phyloP scores from a whole-genome alignment of 2,329 filamentous ascomycete species.

The Thelonectria discophora region DNA sequence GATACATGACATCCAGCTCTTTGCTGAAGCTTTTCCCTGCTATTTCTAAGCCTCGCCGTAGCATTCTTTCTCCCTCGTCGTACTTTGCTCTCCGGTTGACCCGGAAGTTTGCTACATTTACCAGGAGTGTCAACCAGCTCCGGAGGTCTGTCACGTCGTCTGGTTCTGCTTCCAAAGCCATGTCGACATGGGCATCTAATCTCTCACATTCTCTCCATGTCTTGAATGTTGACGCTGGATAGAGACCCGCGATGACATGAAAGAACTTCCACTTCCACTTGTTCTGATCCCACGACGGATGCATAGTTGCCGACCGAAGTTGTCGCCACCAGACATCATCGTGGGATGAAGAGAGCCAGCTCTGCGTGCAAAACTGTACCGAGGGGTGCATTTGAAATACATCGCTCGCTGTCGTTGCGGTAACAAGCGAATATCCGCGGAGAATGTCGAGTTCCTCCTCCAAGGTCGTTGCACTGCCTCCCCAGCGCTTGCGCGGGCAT shows the following conservation, averaged over 20 bases:
- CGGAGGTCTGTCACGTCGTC: background rate
- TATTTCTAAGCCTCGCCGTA: background rate
- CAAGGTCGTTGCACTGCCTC: background rate
- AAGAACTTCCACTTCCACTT: conserved; percentile 9
- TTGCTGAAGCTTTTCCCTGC: background rate
- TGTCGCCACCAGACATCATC: conserved; percentile 11
- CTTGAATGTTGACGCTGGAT: conserved; percentile 1
- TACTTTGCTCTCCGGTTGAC: background rate
- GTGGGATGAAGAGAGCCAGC: conserved; percentile 31
- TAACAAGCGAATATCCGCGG: conserved; percentile 33
- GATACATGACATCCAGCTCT: background rate
- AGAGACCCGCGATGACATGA: background rate
- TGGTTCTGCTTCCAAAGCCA: background rate
- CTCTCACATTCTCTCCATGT: conserved; percentile 11
- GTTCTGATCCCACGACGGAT: conserved; percentile 15
- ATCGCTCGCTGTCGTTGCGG: background rate
- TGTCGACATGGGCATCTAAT: conserved; percentile 16
- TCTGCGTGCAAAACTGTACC: conserved; percentile 35
- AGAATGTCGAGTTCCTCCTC: conserved; percentile 29
- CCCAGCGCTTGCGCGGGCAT: background rate
- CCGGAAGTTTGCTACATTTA: background rate
- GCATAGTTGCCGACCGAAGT: conserved; percentile 19
- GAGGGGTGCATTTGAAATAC: conserved; percentile 35
- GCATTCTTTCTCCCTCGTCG: background rate
- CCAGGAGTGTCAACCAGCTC: background rate